phyloP scores from a whole-genome alignment of 345 rosid species.

The Hibiscus trionum region DNA sequence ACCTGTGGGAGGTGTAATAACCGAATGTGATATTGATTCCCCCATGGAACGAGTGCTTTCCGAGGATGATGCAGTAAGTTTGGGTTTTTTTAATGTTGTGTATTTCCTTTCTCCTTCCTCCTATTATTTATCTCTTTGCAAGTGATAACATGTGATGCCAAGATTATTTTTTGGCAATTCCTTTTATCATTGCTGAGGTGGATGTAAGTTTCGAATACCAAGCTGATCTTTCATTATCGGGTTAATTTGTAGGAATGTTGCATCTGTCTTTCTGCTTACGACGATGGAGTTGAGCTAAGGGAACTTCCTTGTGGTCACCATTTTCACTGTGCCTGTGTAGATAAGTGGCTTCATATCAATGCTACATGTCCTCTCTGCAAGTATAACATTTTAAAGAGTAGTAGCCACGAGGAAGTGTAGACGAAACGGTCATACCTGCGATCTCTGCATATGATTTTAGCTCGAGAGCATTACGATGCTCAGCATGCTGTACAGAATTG shows the following conservation, averaged over 20 bases:
- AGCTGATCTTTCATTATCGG: not conserved
- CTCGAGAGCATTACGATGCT: not conserved
- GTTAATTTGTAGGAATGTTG: slow-evolving; percentile 72
- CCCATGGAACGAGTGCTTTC: slow-evolving; percentile 55
- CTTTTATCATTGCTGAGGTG: not conserved
- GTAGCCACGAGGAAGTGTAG: slow-evolving; percentile 63
- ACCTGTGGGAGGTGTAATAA: slow-evolving; percentile 67
- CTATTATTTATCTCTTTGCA: not conserved
- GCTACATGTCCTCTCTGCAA: slow-evolving; percentile 99
- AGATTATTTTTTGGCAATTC: not conserved
- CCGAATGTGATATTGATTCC: slow-evolving; percentile 71
- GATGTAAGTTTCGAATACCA: no score
- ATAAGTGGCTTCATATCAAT: slow-evolving; percentile 85
- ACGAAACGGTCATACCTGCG: not conserved
- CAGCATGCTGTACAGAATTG: slow-evolving; percentile 1
- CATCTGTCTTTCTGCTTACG: slow-evolving; percentile 82
- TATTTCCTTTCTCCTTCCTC: not conserved
- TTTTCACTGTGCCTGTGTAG: slow-evolving; percentile 87
- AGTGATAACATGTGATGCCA: not conserved
- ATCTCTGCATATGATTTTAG: not conserved
- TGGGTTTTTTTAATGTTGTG: not conserved
- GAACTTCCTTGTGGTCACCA: slow-evolving; percentile 97
- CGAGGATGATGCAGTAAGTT: slow-evolving; percentile 72
- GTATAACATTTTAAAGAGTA: slow-evolving; percentile 81
- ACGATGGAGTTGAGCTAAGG: slow-evolving; percentile 80